Conservation (phyloP, 768 basidiomycete genomes). For the Amanita rubescens region DNA sequence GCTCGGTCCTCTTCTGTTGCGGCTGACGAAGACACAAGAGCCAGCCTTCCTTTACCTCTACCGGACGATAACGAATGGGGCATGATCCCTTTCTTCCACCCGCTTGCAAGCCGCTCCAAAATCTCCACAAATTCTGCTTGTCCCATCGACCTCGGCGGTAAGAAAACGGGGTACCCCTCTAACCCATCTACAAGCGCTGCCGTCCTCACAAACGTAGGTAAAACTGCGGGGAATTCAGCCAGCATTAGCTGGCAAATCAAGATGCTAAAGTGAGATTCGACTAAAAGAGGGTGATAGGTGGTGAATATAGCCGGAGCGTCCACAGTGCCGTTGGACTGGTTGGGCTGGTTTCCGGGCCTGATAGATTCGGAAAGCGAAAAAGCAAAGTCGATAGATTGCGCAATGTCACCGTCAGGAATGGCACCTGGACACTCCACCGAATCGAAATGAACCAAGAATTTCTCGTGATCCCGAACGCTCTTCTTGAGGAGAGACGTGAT, state of each 20-base stretch:
- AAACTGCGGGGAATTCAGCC: constrained; percentile 58
- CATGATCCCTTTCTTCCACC: constrained; percentile 64
- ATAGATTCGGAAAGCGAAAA: constrained; percentile 61
- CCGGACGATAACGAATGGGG: constrained; percentile 42
- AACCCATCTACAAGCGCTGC: constrained; percentile 70
- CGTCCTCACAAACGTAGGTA: constrained; percentile 59
- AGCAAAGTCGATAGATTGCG: constrained; percentile 54
- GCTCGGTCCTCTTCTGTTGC: constrained; percentile 3
- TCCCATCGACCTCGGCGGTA: constrained; percentile 81
- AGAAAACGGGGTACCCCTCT: constrained; percentile 84
- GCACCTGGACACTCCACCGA: constrained; percentile 44
- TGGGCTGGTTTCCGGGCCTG: constrained; percentile 50
- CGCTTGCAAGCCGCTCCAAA: constrained; percentile 69
- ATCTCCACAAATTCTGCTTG: constrained; percentile 88
- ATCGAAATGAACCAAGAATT: constrained; percentile 79
- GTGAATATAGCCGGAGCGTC: constrained; percentile 63
- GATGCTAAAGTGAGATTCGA: constrained; percentile 80
- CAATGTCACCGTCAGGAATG: constrained; percentile 35
- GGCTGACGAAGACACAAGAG: constrained; percentile 32
- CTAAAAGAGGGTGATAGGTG: constrained; percentile 85
- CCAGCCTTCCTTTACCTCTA: constrained; percentile 33
- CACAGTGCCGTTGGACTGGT: constrained; percentile 24
- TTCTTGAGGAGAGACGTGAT: constrained; percentile 58
- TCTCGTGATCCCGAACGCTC: constrained; percentile 78
- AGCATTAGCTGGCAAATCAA: constrained; percentile 72